Evolutionary conservation across 2,329 filamentous ascomycete species (phyloP).

Genomic region (Aurifilum marmelostoma): DNA sequence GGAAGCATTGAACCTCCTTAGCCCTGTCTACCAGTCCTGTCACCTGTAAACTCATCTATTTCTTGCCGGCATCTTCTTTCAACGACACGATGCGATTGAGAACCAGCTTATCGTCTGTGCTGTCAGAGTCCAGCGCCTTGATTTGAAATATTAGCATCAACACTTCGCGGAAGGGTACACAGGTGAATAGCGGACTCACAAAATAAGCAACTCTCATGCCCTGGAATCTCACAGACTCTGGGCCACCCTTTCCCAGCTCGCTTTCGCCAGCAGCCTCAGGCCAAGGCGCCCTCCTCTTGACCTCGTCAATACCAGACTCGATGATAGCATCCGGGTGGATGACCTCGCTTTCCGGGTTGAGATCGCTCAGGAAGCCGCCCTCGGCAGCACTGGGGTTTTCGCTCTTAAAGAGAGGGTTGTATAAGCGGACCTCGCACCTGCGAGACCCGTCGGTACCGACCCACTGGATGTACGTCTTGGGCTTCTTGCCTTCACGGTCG

Average conservation of each 20-base stretch:
- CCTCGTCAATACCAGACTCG: conserved; percentile 81
- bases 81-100: conserved; percentile 90
- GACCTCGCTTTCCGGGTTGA: conserved; percentile 83
- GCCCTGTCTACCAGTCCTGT: neutral
- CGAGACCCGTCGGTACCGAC: conserved; percentile 42
- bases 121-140: conserved; percentile 75
- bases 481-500: conserved; percentile 36
- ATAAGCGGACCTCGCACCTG: conserved; percentile 27
- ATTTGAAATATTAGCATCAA: neutral
- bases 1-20: neutral
- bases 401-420: conserved; percentile 55
- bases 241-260: conserved; percentile 62
- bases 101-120: conserved; percentile 76
- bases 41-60: conserved; percentile 15
- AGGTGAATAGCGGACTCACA: conserved; percentile 49
- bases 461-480: conserved; percentile 64
- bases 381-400: conserved; percentile 78
- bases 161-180: neutral
- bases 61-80: conserved; percentile 83
- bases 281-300: conserved; percentile 76
- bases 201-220: conserved; percentile 89
- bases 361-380: conserved; percentile 80
- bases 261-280: conserved; percentile 76
- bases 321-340: conserved; percentile 79
- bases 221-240: conserved; percentile 85